Conservation (phyloP, 768 basidiomycete species). For the Termitomyces sp. region DNA sequence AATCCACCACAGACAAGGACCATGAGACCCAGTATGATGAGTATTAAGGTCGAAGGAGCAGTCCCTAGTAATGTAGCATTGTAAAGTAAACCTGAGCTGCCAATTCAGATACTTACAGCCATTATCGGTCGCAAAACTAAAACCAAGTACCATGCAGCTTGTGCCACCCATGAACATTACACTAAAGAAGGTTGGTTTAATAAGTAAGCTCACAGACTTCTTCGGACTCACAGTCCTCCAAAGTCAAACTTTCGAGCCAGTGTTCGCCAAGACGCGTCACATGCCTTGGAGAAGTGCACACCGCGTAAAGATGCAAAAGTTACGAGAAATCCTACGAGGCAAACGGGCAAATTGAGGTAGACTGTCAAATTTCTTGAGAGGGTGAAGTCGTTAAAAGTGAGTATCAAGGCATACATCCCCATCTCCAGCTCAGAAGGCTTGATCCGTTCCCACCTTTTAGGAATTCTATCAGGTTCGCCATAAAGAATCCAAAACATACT, state of each 20-base stretch:
- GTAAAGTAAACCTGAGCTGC: constrained; percentile 2
- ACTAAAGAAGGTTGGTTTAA: constrained; percentile 31
- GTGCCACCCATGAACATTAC: constrained; percentile 72
- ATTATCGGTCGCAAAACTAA: constrained; percentile 64
- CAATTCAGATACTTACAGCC: constrained; percentile 51
- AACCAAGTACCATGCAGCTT: constrained; percentile 69
- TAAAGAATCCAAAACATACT: constrained; percentile 19
- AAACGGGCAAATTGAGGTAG: constrained; percentile 79
- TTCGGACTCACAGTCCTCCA: constrained; percentile 59
- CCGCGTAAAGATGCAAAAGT: constrained; percentile 56
- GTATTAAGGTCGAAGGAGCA: constrained; percentile 51
- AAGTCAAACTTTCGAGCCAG: constrained; percentile 67
- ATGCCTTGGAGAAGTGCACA: constrained; percentile 41
- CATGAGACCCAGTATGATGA: constrained; percentile 51
- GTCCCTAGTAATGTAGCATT: constrained; percentile 45
- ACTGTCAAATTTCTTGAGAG: constrained; percentile 39
- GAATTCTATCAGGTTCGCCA: constrained; percentile 11
- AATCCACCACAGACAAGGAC: constrained; percentile 55
- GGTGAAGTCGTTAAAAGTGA: constrained; percentile 12
- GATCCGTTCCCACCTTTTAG: constrained; percentile 25
- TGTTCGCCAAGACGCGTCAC: constrained; percentile 50
- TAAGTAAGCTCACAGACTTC: constrained; percentile 2
- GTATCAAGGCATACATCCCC: constrained; percentile 65
- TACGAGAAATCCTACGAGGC: constrained; percentile 52
- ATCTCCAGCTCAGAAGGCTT: constrained; percentile 63